Conservation (phyloP, 805 yeast genomes). For the Yamadazyma tumulicola region DNA sequence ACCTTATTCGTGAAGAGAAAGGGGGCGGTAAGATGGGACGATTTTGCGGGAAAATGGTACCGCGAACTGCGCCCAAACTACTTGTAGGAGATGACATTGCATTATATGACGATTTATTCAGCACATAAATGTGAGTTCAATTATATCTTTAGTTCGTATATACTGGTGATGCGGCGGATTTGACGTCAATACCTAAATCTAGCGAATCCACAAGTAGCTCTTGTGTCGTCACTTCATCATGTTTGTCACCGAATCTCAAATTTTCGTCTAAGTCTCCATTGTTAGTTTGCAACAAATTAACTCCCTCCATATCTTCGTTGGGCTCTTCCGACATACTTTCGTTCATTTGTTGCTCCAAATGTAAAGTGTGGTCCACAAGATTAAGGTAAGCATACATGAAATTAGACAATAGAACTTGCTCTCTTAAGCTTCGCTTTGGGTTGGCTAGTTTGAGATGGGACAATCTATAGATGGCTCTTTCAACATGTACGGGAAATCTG, state of each 20-base stretch:
- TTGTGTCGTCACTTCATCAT: constrained; percentile 6
- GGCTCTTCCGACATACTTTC: constrained; percentile 9
- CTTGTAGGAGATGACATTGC: too few species aligned
- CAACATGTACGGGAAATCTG: constrained; percentile 91
- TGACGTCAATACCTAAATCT: constrained; percentile 6
- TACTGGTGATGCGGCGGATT: neutral
- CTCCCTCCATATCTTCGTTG: constrained; percentile 5
- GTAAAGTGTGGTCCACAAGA: constrained; percentile 86
- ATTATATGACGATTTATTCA: too few species aligned
- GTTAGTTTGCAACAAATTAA: too few species aligned
- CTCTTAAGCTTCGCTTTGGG: constrained; percentile 84
- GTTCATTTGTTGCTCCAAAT: constrained; percentile 57
- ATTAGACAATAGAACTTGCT: constrained; percentile 89
- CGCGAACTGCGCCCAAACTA: too few species aligned
- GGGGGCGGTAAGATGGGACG: too few species aligned
- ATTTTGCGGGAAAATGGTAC: too few species aligned
- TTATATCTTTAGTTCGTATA: neutral
- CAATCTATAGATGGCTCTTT: constrained; percentile 88
- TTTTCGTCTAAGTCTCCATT: neutral
- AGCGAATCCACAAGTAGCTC: constrained; percentile 7
- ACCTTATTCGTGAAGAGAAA: too few species aligned
- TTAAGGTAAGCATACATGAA: constrained; percentile 98
- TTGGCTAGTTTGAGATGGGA: constrained; percentile 93
- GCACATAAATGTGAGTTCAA: too few species aligned
- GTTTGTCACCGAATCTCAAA: neutral